phyloP scores from a whole-genome alignment of 2,329 filamentous ascomycete species.

The Endothia cerciana region DNA sequence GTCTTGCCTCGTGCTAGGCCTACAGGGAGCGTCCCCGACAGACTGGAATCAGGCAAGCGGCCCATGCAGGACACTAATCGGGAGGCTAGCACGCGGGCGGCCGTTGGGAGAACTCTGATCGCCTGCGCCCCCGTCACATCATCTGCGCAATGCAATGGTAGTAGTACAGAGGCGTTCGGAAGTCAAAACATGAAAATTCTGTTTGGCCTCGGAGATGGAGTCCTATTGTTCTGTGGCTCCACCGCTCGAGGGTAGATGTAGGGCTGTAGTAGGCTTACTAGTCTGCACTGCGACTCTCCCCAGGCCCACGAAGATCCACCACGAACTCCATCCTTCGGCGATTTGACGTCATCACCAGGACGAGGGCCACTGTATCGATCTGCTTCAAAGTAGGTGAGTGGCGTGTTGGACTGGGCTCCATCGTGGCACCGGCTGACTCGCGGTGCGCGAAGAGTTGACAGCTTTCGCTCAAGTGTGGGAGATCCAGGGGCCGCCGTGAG shows the following conservation, averaged over 20 bases:
- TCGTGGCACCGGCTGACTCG: constrained; percentile 2
- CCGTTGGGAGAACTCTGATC: no score
- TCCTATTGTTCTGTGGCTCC: no score
- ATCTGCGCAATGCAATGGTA: no score
- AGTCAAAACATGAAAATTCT: background rate
- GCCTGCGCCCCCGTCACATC: no score
- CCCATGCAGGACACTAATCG: no score
- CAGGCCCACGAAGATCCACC: background rate
- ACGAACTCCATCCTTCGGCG: background rate
- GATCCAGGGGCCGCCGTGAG: no score
- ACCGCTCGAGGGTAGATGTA: background rate
- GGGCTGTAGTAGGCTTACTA: background rate
- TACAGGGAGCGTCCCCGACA: background rate
- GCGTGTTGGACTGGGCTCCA: constrained; percentile 1
- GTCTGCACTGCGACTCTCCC: background rate
- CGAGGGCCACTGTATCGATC: background rate
- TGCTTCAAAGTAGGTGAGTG: background rate
- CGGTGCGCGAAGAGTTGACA: background rate
- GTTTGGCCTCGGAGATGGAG: no score
- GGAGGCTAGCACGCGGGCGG: no score
- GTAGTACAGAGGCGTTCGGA: no score
- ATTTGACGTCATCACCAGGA: background rate
- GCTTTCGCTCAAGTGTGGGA: no score
- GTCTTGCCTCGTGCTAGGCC: background rate
- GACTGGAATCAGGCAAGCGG: background rate